Base-by-base conservation (phyloP, 2,329 filamentous ascomycete species). In the Penicillium italicum region DNA sequence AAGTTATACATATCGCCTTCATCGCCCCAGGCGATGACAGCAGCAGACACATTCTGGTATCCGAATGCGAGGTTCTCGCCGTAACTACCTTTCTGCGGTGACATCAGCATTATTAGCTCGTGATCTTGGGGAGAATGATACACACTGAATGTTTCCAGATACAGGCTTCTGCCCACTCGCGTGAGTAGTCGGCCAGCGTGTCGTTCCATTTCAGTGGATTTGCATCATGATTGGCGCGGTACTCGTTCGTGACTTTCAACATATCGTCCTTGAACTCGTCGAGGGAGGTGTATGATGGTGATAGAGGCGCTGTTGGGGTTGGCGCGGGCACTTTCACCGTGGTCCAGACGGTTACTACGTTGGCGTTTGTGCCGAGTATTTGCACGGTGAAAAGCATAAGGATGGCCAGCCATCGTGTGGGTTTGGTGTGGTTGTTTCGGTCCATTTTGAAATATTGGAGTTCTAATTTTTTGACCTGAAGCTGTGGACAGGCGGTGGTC, bases 1-100 rank as follows among this genome's bases (percentile, higher is more conserved):
- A 82, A 91, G 62, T 87, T 72, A 67, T 90, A 91, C 6, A 76
- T 56, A 0, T 69, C 64, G 11, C 82, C 70, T 72, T 89, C 85
- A 60, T 79, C 62, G 18, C 83, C 88, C 88, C 88, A 91, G 1
- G 80, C 82, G 42, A 83, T 80, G n/a, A 91, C 77, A 47, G 82
- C 79, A 4, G 78, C 75, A 0, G 80, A 80, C 1, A 80, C 81
- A 65, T 87, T 85, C 0, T 76, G 59, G 68, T 85, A 90, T 4
- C 87, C 88, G 5, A 84, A 77, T 8, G 87, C 87, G 4, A 92
- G 79, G 72, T 91, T 92, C 74, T 92, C 89, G 65, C 89, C 89
- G 59, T 85, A 85, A 0, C 85, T 83, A 0, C 85, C 85, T 52
- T 80, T 79, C 77, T 80, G 28, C 11, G 34, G 8, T 49, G 10